Conservation (phyloP, 192 early-diverging fungal species). For the Coemansia sp. region DNA sequence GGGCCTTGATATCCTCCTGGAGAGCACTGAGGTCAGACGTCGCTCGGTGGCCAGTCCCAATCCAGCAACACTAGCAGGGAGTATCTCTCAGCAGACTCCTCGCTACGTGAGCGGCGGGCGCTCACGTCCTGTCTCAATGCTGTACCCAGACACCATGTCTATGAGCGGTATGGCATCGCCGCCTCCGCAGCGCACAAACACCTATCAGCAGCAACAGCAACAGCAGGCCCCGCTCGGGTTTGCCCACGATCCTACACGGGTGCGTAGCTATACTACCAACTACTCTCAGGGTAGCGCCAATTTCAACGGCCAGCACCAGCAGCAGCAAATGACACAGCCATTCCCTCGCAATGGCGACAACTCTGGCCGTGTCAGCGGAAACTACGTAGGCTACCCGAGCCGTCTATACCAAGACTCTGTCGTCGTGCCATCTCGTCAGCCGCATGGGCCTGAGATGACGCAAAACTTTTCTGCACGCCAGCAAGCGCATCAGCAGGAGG, state of each 20-base stretch:
- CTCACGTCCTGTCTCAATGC: constrained; percentile 44
- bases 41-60: constrained; percentile 39
- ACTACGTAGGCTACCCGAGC: constrained; percentile 55
- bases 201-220: constrained; percentile 28
- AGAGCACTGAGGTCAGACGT: constrained; percentile 46
- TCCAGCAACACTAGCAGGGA: constrained; percentile 8
- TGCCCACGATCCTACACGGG: constrained; percentile 33
- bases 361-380: constrained; percentile 49
- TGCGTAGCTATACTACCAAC: constrained; percentile 38
- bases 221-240: constrained; percentile 17
- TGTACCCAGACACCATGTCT: constrained; percentile 47
- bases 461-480: constrained; percentile 70
- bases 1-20: constrained; percentile 46
- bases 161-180: constrained; percentile 41
- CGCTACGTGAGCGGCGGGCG: constrained; percentile 38
- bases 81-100: constrained; percentile 3
- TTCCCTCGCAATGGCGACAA: constrained; percentile 34
- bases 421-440: constrained; percentile 71
- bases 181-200: constrained; percentile 31
- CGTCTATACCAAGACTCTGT: constrained; percentile 56
- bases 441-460: constrained; percentile 67
- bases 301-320: constrained; percentile 30
- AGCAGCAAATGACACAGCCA: constrained; percentile 29
- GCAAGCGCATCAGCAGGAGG: constrained; percentile 49
- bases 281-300: constrained; percentile 43